Evolutionary conservation across 169 alveolate genomes (phyloP), one percentile per base, ranked within the genome.

Genomic region (Plasmodium cynomolgi): DNA sequence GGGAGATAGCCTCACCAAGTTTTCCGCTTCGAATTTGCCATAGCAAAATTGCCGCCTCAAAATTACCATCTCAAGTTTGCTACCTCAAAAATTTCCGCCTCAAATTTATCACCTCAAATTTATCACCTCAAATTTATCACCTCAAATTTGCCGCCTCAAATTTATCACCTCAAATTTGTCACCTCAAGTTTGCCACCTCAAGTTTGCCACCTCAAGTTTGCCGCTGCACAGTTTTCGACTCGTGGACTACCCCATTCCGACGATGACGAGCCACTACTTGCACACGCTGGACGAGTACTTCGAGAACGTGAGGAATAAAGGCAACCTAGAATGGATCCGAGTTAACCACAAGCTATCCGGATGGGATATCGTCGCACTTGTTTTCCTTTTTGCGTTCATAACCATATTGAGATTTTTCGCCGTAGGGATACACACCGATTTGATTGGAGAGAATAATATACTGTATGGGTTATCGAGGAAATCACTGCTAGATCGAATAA

Each of bases 271-370:
- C n/a, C 44, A 79, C 3, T 88, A 91, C 41, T 33, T 91, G 73
- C 95, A 91, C 26, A 91, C 95, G 5, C 54, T 91, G 39, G 92
- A 91, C 29, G 92, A 91, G 77, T 91, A 81, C 68, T 71, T 72
- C 56, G 41, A n/a, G 31, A 81, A 82, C 74, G 20, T 11, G 26
- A 41, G 68, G 44, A 81, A 81, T 33, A 68, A 29, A 11, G 47
- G 92, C 39, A 71, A 20, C 39, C 2, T 56, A 15, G 92, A 72
- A 41, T 47, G 62, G 41, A 29, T 29, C 56, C 11, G 33, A 54
- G n/a, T 91, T 34, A 91, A 81, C 80, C 85, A 83, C 1, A 91
- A 77, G 23, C 15, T 91, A 9, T 81, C 92, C 20, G 31, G 39
- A 73, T 91, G 92, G 91, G 92, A 81, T 56, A 2, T 73, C 13